Evolutionary conservation across 345 rosid species (phyloP).

Genomic region (Gossypium thurberi): DNA sequence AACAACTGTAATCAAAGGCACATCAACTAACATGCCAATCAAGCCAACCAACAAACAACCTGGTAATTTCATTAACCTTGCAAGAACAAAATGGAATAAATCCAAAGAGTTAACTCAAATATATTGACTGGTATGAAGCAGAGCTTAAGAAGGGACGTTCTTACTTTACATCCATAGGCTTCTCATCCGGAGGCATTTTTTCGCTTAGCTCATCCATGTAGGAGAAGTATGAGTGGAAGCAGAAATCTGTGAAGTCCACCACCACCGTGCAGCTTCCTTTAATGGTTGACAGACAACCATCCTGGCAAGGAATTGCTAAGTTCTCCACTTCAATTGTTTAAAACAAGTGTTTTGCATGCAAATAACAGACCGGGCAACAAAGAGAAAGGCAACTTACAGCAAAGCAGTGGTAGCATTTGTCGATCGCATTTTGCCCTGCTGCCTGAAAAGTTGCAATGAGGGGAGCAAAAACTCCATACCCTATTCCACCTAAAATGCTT

Average conservation of each 20-base stretch:
- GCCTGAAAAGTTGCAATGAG: slow-evolving; percentile 77
- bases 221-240: slow-evolving; percentile 87
- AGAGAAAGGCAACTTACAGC: slow-evolving; percentile 32
- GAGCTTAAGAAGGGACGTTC: neutral
- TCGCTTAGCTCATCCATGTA: slow-evolving; percentile 79
- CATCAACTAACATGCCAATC: slow-evolving; percentile 57
- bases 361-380: neutral
- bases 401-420: slow-evolving; percentile 70
- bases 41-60: slow-evolving; percentile 54
- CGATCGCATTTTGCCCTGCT: slow-evolving; percentile 48
- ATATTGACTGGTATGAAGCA: neutral
- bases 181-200: slow-evolving; percentile 39
- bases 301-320: slow-evolving; percentile 27
- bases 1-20: slow-evolving; percentile 46
- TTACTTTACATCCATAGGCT: slow-evolving; percentile 58
- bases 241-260: slow-evolving; percentile 68
- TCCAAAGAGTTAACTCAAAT: neutral
- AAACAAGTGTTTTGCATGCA: neutral
- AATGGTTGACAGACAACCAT: slow-evolving; percentile 60
- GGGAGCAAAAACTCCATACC: slow-evolving; percentile 71
- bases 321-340: neutral
- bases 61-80: slow-evolving; percentile 61
- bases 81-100: slow-evolving; percentile 1
- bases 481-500: slow-evolving; percentile 68
- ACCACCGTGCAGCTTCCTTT: slow-evolving; percentile 66